Percentiles rank a stretch among this genome's conserved stretches.
phyloP scores from a whole-genome alignment of 306 rosid genomes.

The Carpinus viminea region DNA sequence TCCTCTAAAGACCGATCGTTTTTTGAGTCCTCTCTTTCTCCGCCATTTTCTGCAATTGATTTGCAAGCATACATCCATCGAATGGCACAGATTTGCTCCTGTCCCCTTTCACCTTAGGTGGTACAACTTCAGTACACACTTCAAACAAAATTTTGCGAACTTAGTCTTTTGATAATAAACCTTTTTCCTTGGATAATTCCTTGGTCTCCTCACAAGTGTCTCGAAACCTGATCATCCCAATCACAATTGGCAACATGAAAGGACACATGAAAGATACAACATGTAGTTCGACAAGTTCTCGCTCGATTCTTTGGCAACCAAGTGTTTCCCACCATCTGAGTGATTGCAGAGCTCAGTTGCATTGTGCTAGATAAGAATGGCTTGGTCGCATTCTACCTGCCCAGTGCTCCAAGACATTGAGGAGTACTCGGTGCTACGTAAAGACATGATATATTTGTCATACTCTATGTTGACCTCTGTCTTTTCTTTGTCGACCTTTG shows the following conservation, averaged over 20 bases:
- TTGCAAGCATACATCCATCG: constrained; percentile 11
- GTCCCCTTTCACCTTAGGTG: background rate
- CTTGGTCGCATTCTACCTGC: background rate
- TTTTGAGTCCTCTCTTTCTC: background rate
- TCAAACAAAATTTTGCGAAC: background rate
- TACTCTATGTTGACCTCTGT: no score
- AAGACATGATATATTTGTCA: background rate
- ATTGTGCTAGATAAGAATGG: no score
- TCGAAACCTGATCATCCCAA: background rate
- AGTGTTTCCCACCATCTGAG: background rate
- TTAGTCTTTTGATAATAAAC: background rate
- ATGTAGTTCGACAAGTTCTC: background rate
- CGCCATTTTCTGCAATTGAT: background rate
- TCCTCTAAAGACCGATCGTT: background rate
- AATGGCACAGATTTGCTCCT: background rate
- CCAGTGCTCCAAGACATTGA: background rate
- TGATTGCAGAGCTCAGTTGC: background rate
- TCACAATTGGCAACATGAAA: constrained; percentile 7
- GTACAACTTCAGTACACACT: background rate
- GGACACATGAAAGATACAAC: constrained; percentile 1
- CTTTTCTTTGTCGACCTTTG: no score
- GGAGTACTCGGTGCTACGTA: background rate
- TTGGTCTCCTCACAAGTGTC: constrained; percentile 7
- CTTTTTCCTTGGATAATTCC: background rate
- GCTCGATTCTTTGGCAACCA: background rate